phyloP scores from a whole-genome alignment of 495 filamentous ascomycete species.

The Annulohypoxylon maeteangense region DNA sequence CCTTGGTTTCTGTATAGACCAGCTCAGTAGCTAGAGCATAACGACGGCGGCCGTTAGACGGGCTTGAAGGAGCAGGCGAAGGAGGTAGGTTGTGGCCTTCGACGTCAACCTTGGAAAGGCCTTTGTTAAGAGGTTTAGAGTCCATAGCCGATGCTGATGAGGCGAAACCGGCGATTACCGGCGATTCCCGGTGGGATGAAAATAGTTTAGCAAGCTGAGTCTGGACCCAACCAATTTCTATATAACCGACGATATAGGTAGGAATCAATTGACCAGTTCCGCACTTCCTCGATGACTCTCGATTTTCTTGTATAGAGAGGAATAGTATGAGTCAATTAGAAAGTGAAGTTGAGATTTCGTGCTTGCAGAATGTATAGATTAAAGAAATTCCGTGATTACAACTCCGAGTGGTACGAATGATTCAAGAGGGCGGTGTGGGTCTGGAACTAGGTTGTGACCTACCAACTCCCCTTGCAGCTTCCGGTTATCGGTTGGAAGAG shows the following conservation, averaged over 20 bases:
- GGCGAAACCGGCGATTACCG: conserved; percentile 24
- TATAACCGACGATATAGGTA: conserved; percentile 4
- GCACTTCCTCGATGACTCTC: background rate
- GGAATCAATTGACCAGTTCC: conserved; percentile 8
- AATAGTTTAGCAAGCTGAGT: conserved; percentile 1
- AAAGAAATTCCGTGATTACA: conserved; percentile 45
- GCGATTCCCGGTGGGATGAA: conserved; percentile 10
- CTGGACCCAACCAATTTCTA: conserved; percentile 16
- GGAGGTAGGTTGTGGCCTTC: conserved; percentile 92
- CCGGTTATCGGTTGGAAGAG: conserved; percentile 41
- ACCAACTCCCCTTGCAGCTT: conserved; percentile 37
- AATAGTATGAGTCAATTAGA: conserved; percentile 21
- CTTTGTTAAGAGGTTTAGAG: conserved; percentile 67
- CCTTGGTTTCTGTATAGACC: conserved; percentile 92
- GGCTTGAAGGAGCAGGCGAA: conserved; percentile 93
- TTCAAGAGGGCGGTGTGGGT: conserved; percentile 33
- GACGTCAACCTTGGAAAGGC: conserved; percentile 78
- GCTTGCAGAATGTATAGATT: conserved; percentile 7
- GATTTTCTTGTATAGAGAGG: background rate
- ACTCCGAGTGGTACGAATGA: conserved; percentile 36
- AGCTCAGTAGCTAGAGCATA: conserved; percentile 96
- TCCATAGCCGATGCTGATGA: conserved; percentile 34
- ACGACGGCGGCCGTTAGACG: conserved; percentile 76
- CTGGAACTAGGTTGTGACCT: background rate
- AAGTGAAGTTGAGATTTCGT: background rate